Percentiles rank a stretch among this genome's conserved stretches.
These are phyloP conservation scores for Datisca glomerata DNA, from an alignment of 306 rosid species.

Conservation along the genomic window DNA sequence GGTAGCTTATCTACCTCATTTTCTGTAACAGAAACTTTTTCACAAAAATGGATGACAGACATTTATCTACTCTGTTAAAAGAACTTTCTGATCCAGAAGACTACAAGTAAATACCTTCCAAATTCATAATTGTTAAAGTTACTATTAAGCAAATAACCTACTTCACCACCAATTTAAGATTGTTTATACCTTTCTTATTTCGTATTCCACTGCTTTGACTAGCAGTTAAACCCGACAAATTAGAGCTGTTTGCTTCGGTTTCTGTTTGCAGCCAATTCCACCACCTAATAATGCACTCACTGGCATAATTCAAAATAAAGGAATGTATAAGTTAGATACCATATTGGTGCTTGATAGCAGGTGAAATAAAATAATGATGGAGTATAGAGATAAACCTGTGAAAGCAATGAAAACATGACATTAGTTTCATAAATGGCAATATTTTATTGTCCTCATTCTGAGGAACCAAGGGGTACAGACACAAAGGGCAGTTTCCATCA, in stretches of 20 bases:
- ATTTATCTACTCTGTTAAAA: too few species aligned
- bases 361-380: neutral
- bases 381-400: conserved; percentile 35
- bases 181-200: conserved; percentile 18
- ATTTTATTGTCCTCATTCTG: conserved; percentile 32
- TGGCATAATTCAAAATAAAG: conserved; percentile 24
- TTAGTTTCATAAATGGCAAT: conserved; percentile 69
- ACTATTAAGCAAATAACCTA: too few species aligned
- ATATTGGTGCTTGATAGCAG: conserved; percentile 3
- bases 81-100: too few species aligned
- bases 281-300: conserved; percentile 76
- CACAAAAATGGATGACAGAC: too few species aligned
- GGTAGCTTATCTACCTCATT: too few species aligned
- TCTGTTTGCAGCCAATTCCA: conserved; percentile 62
- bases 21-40: too few species aligned
- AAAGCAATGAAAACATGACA: conserved; percentile 91
- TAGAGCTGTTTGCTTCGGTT: conserved; percentile 19
- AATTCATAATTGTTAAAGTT: too few species aligned
- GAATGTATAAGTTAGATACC: conserved; percentile 5
- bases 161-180: neutral
- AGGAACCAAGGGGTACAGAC: conserved; percentile 54
- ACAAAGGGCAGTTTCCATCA: conserved; percentile 80
- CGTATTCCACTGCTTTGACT: conserved; percentile 12
- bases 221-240: conserved; percentile 13
- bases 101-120: too few species aligned